Percentiles rank a stretch among this genome's conserved stretches.
Conservation (phyloP, 2,329 filamentous ascomycete genomes). For the Juglanconis oblonga region DNA sequence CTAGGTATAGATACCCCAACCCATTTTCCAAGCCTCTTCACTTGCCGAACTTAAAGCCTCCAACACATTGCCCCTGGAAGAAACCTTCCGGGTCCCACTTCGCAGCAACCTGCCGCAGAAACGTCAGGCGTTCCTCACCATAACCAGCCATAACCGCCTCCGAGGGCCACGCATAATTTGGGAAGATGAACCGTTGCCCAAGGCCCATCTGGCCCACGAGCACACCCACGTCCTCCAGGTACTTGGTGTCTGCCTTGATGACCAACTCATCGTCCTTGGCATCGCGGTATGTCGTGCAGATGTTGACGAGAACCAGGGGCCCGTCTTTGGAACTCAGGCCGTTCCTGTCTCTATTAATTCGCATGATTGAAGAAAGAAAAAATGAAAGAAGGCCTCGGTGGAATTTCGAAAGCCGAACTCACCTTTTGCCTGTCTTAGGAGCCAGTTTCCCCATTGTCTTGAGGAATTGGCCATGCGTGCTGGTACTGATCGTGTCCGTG, state of each 20-base stretch:
- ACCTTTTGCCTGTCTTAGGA: not conserved
- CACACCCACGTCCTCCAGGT: not conserved
- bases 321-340: not conserved
- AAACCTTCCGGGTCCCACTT: constrained; percentile 4
- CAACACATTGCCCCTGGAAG: constrained; percentile 7
- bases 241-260: not conserved
- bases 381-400: too few species aligned
- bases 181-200: constrained; percentile 1
- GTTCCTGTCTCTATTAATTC: too few species aligned
- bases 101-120: not conserved
- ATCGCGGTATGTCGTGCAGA: constrained; percentile 3
- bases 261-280: constrained; percentile 4
- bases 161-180: constrained; percentile 6
- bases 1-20: too few species aligned
- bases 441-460: not conserved
- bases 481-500: not conserved
- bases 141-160: constrained; percentile 1
- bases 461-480: constrained; percentile 1
- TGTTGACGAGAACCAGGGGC: not conserved
- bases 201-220: not conserved
- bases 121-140: not conserved
- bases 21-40: not conserved
- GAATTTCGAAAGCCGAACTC: too few species aligned
- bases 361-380: too few species aligned
- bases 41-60: not conserved